Evolutionary conservation across 2,329 filamentous ascomycete genomes (phyloP).

Genomic region (Fusarium tanahbumbuense): DNA sequence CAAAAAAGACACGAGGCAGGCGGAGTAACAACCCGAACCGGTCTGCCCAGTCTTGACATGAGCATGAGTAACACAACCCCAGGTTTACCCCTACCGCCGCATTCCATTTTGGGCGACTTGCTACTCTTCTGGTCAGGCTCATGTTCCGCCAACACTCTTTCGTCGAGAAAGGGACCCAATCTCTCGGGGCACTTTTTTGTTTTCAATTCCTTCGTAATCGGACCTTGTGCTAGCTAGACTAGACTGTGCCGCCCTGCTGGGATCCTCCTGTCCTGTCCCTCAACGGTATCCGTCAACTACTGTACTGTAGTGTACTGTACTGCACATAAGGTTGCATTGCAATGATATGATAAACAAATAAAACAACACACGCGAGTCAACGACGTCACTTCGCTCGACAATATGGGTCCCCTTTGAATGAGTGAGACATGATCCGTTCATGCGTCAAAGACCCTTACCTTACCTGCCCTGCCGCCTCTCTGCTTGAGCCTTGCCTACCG

Average conservation of each 20-base stretch:
- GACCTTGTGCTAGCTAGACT: not conserved
- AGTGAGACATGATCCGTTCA: constrained; percentile 16
- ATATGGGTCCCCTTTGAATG: constrained; percentile 19
- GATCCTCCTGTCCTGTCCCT: constrained; percentile 1
- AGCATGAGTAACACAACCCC: constrained; percentile 33
- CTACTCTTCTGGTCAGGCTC: constrained; percentile 11
- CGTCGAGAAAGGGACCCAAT: constrained; percentile 24
- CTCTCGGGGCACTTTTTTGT: constrained; percentile 15
- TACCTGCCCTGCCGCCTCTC: constrained; percentile 2
- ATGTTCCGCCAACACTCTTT: constrained; percentile 21
- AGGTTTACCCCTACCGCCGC: constrained; percentile 37
- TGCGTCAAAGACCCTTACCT: constrained; percentile 15
- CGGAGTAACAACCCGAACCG: constrained; percentile 40
- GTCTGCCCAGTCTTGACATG: constrained; percentile 33
- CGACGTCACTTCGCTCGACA: constrained; percentile 33
- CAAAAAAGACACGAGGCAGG: constrained; percentile 34
- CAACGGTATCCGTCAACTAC: not conserved
- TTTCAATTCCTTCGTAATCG: not conserved
- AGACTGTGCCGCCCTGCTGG: not conserved
- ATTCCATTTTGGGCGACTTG: constrained; percentile 17
- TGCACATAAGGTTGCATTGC: not conserved
- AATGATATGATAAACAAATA: constrained; percentile 8
- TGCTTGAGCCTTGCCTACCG: not conserved
- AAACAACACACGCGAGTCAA: constrained; percentile 19
- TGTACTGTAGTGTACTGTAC: not conserved